Evolutionary conservation across 1,284 basidiomycete species (phyloP).

Genomic region (Psilocybe mexicana): DNA sequence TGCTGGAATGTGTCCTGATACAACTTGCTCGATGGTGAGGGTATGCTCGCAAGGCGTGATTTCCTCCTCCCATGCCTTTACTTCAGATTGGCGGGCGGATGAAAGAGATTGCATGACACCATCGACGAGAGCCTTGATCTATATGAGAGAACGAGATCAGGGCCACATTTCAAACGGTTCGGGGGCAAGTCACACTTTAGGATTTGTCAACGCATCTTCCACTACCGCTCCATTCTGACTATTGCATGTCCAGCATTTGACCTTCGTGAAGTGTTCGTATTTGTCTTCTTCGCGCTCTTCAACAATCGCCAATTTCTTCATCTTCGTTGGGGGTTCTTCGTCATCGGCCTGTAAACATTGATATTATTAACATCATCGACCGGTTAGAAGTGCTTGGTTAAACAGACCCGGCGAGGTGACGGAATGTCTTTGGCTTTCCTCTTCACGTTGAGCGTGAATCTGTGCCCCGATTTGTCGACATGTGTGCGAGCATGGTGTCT

Average conservation of each 20-base stretch:
- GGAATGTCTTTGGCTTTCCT: constrained; percentile 64
- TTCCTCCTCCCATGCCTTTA: constrained; percentile 98
- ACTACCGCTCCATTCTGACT: constrained; percentile 52
- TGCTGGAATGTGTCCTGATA: constrained; percentile 51
- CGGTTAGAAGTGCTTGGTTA: neutral
- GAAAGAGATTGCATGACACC: constrained; percentile 83
- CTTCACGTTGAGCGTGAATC: constrained; percentile 81
- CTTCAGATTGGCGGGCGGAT: constrained; percentile 89
- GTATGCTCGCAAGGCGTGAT: constrained; percentile 89
- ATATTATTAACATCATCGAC: neutral
- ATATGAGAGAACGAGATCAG: neutral
- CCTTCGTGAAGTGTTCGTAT: constrained; percentile 68
- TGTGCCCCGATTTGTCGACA: constrained; percentile 70
- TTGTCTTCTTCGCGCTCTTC: constrained; percentile 89
- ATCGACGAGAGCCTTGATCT: constrained; percentile 63
- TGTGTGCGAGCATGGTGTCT: constrained; percentile 77
- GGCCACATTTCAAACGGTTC: neutral
- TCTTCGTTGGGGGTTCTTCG: constrained; percentile 82
- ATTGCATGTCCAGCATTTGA: constrained; percentile 83
- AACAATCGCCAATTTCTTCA: constrained; percentile 87
- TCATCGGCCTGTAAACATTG: constrained; percentile 45
- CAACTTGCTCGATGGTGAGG: constrained; percentile 70
- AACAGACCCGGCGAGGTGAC: constrained; percentile 62
- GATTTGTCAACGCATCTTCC: constrained; percentile 31
- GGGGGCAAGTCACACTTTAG: constrained; percentile 30